A percentile compares a stretch with the other conserved stretches of the same genome.
phyloP scores from a whole-genome alignment of 352 stramenopile species.

The Paralagenidium karlingii region DNA sequence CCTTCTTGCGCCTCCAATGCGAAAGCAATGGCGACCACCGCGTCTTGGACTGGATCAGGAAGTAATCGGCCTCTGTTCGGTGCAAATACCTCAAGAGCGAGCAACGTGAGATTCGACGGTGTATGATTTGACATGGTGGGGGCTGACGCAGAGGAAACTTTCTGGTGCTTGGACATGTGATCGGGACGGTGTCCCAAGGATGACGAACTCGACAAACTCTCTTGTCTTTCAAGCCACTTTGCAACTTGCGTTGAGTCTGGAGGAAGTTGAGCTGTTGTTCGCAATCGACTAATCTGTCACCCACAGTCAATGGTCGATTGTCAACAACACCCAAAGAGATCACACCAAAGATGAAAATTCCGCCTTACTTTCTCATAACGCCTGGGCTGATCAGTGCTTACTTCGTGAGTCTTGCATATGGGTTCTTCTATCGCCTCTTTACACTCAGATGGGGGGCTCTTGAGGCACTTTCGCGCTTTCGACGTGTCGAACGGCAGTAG shows the following conservation, averaged over 20 bases:
- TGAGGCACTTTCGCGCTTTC: slow-evolving; percentile 3
- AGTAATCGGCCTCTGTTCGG: slow-evolving; percentile 38
- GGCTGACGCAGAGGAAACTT: slow-evolving; percentile 1
- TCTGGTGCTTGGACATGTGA: no score
- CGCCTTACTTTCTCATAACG: no score
- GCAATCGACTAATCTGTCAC: slow-evolving; percentile 17
- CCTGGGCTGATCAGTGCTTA: no score
- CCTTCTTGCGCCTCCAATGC: slow-evolving; percentile 65
- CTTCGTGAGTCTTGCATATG: no score
- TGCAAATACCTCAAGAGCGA: slow-evolving; percentile 70
- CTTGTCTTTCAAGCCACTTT: slow-evolving; percentile 20
- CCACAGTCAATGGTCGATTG: neutral
- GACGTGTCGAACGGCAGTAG: slow-evolving; percentile 34
- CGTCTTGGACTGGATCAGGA: slow-evolving; percentile 55
- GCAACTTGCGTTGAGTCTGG: slow-evolving; percentile 15
- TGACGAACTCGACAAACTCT: no score
- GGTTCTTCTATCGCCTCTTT: no score
- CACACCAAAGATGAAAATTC: no score
- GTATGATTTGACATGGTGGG: no score
- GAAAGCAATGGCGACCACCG: slow-evolving; percentile 49
- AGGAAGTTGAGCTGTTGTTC: slow-evolving; percentile 22
- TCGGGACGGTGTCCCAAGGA: no score
- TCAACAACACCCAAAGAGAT: no score
- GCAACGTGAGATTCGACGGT: slow-evolving; percentile 64
- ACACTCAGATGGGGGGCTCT: no score